Evolutionary conservation across 306 rosid genomes (phyloP).

Genomic region (Abrus pulchellus): DNA sequence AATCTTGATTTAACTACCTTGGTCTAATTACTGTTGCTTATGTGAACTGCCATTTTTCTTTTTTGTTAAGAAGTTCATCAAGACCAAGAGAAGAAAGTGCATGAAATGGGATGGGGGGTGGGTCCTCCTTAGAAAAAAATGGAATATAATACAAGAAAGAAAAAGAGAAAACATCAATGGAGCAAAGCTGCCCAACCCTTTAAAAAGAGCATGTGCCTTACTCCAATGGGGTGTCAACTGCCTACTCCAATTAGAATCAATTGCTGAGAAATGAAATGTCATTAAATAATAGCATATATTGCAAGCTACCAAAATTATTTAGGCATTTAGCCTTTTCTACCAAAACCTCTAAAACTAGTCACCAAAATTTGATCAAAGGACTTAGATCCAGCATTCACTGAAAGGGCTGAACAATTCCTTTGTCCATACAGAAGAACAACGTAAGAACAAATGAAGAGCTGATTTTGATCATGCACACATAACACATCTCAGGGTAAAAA

Average conservation of each 20-base stretch:
- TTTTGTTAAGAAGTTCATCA: not conserved
- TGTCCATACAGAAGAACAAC: not conserved
- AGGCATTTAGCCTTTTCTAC: not conserved
- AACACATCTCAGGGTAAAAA: not conserved
- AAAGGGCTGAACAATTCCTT: conserved; percentile 4
- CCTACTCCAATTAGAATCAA: not conserved
- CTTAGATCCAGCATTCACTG: not conserved
- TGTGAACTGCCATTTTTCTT: conserved; percentile 14
- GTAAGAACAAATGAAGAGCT: conserved; percentile 1
- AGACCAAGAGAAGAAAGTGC: conserved; percentile 4
- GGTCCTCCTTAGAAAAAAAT: not conserved
- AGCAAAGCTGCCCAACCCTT: not conserved
- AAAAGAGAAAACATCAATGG: conserved; percentile 14
- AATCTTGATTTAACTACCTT: too few relatives aligned
- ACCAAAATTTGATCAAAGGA: conserved; percentile 1
- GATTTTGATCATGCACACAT: not conserved
- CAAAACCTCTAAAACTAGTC: conserved; percentile 1
- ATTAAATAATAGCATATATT: conserved; percentile 28
- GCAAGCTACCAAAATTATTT: not conserved
- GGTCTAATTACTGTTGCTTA: not conserved
- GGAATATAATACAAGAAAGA: conserved; percentile 5
- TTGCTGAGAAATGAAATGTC: conserved; percentile 20
- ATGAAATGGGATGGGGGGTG: conserved; percentile 1
- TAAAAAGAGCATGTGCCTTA: not conserved
- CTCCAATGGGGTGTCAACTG: not conserved